Evolutionary conservation across 805 yeast genomes (phyloP).

Genomic region (Komagataella kurtzmanii): DNA sequence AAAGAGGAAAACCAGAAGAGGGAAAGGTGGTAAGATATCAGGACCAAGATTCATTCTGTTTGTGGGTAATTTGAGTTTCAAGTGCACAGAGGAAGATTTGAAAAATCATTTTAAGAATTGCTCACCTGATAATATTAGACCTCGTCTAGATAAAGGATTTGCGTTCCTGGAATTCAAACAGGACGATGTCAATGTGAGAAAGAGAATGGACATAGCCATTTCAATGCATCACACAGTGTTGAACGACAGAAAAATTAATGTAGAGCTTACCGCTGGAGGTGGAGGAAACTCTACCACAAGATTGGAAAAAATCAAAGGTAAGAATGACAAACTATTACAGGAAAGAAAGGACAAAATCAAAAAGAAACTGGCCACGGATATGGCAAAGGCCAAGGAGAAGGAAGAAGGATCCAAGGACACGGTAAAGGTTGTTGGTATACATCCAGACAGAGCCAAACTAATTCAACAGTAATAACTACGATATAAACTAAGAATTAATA

Average conservation of each 20-base stretch:
- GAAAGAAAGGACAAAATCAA: conserved; percentile 54
- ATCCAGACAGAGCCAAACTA: conserved; percentile 55
- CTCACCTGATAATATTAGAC: conserved; percentile 63
- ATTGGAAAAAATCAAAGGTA: conserved; percentile 56
- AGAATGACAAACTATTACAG: conserved; percentile 61
- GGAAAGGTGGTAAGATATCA: conserved; percentile 55
- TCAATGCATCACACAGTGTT: conserved; percentile 68
- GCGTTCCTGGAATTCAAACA: conserved; percentile 77
- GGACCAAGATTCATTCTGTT: conserved; percentile 70
- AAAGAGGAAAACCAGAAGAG: conserved; percentile 67
- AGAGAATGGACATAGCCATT: conserved; percentile 74
- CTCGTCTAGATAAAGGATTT: conserved; percentile 78
- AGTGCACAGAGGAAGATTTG: conserved; percentile 47
- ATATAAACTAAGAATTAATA: neutral
- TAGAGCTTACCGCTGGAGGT: conserved; percentile 95
- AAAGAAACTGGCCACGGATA: conserved; percentile 24
- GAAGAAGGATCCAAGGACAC: conserved; percentile 2
- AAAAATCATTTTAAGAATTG: conserved; percentile 59
- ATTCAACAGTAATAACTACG: conserved; percentile 14
- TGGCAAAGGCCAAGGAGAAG: conserved; percentile 12
- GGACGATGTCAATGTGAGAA: conserved; percentile 48
- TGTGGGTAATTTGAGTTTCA: conserved; percentile 83
- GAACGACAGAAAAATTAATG: conserved; percentile 72
- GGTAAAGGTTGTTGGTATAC: conserved; percentile 24
- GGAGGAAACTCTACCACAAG: conserved; percentile 79